A percentile compares a stretch with the other conserved stretches of the same genome.
phyloP scores from a whole-genome alignment of 352 stramenopile genomes.

The Pythium aquatile region DNA sequence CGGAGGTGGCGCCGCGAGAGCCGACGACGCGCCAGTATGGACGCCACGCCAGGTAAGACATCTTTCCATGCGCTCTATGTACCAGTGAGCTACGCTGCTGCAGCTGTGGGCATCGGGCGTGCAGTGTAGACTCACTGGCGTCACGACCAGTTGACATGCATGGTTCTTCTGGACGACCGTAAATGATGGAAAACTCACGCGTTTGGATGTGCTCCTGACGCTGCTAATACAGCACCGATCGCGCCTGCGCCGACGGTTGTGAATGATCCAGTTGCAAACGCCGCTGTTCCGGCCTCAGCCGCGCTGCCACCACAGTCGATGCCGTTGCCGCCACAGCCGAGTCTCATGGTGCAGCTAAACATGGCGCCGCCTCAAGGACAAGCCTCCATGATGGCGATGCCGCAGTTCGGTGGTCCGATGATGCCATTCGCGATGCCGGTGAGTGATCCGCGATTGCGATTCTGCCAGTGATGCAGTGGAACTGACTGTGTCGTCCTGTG shows the following conservation, averaged over 20 bases:
- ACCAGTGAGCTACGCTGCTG: neutral
- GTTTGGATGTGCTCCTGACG: neutral
- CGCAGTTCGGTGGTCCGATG: neutral
- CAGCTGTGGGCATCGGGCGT: neutral
- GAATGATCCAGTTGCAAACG: neutral
- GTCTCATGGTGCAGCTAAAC: constrained; percentile 6
- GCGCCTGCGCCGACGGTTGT: neutral
- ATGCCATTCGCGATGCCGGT: constrained; percentile 4
- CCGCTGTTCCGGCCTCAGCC: neutral
- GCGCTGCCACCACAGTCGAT: neutral
- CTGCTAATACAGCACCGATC: neutral
- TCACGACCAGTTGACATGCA: neutral
- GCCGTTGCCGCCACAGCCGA: neutral
- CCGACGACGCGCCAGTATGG: constrained; percentile 16
- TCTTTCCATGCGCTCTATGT: neutral
- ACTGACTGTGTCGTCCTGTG: neutral
- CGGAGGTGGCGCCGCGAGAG: constrained; percentile 3
- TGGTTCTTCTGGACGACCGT: neutral
- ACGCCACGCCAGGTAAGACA: constrained; percentile 21
- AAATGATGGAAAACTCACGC: neutral
- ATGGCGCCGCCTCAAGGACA: neutral
- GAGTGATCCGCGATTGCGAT: constrained; percentile 1
- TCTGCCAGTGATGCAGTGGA: neutral
- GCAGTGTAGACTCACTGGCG: neutral
- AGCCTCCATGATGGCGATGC: neutral